A percentile compares a stretch with the other conserved stretches of the same genome.
Conservation (phyloP, 495 filamentous ascomycete species). For the Talaromyces thailandensis region DNA sequence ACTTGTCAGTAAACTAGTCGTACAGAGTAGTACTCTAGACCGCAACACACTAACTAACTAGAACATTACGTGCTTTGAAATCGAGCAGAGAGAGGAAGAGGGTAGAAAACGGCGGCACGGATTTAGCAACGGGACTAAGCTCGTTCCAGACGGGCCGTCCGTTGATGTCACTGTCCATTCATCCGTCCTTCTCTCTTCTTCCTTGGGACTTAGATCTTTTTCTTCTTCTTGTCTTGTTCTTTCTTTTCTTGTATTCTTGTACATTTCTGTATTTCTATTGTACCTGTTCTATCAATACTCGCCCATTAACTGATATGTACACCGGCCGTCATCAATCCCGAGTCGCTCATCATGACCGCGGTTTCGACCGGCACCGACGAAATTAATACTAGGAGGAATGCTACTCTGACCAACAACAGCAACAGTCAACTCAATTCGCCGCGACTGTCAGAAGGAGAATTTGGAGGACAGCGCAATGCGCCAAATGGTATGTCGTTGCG, state of each 20-base stretch:
- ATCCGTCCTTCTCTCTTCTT: slow-evolving; percentile 14
- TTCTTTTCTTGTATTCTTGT: neutral
- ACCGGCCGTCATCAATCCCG: slow-evolving; percentile 1
- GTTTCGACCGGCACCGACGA: slow-evolving; percentile 16
- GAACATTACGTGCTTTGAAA: neutral
- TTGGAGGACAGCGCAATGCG: neutral
- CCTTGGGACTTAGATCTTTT: neutral
- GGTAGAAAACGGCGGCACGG: neutral
- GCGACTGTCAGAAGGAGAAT: slow-evolving; percentile 11
- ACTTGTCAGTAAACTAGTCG: neutral
- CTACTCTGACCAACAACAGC: slow-evolving; percentile 3
- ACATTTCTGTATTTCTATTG: slow-evolving; percentile 1
- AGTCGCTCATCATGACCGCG: slow-evolving; percentile 20
- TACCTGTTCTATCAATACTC: slow-evolving; percentile 10
- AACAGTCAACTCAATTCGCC: slow-evolving; percentile 12
- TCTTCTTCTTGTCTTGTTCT: neutral
- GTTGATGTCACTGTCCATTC: slow-evolving; percentile 20
- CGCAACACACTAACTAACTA: neutral
- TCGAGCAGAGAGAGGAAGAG: neutral
- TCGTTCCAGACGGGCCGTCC: neutral
- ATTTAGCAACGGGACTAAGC: neutral
- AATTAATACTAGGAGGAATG: slow-evolving; percentile 8
- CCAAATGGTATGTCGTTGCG: neutral
- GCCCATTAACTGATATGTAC: neutral
- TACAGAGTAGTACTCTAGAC: neutral